A percentile compares a stretch with the other conserved stretches of the same genome.
These are phyloP conservation scores for Pyrenochaeta sp. DNA, from an alignment of 2,329 filamentous ascomycete species.

Conservation along the genomic window DNA sequence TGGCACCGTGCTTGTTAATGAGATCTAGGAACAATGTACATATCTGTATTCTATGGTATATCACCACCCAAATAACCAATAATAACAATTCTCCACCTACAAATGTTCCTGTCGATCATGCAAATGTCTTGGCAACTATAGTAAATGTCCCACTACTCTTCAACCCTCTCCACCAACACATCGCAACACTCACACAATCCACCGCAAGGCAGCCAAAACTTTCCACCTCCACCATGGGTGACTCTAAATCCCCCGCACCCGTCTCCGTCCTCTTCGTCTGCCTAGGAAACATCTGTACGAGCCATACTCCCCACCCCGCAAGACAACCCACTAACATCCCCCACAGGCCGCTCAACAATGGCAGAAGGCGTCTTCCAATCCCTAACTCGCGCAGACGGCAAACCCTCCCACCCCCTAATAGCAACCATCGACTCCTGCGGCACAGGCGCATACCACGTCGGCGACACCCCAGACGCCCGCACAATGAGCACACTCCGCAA, in stretches of 20 bases:
- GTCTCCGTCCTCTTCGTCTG: constrained; percentile 90
- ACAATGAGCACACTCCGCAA: constrained; percentile 80
- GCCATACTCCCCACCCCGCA: constrained; percentile 10
- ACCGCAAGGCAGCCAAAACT: not conserved
- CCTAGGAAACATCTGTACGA: constrained; percentile 88
- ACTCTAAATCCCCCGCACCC: constrained; percentile 34
- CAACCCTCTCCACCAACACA: not conserved
- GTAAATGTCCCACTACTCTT: not conserved
- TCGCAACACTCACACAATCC: not conserved
- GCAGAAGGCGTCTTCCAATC: constrained; percentile 90
- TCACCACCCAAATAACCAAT: not conserved
- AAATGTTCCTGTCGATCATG: not conserved
- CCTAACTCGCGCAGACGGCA: constrained; percentile 66
- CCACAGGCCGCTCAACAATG: constrained; percentile 80
- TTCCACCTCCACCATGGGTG: constrained; percentile 8
- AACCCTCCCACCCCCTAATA: constrained; percentile 61
- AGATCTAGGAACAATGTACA: not conserved
- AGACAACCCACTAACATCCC: not conserved
- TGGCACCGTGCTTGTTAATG: too few species aligned
- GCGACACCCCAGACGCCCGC: constrained; percentile 78
- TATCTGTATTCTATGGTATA: not conserved
- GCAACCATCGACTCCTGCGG: constrained; percentile 84
- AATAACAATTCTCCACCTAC: not conserved
- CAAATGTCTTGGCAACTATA: not conserved
- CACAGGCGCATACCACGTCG: constrained; percentile 86